Base-by-base conservation (phyloP, 129 eudicot genomes). In the Artemisia tridentata region DNA sequence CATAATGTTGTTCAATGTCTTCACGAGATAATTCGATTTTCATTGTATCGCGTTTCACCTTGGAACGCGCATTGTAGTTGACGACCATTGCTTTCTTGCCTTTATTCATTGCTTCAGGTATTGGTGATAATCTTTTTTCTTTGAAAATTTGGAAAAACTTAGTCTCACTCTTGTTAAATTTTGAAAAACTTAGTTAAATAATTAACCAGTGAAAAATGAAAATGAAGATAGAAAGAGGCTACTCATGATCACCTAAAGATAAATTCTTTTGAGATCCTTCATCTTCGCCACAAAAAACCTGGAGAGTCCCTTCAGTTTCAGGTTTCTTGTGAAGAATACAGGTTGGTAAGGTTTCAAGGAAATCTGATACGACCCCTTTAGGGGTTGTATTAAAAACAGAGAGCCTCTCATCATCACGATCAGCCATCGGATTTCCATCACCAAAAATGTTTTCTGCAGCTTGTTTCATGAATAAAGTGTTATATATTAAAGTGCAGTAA, bases 341-440 rank as follows among this genome's bases (percentile, higher is more conserved):
- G 53, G 69, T 43, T 14, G 69, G 69, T 3, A 17, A 64, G 13
- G 69, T n/a, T 64, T 17, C 25, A 64, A 64, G 69, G 34, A 29
- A 29, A 29, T 27, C 6, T 3, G 6, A 29, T 29, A 27, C 31
- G 5, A 3, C 5, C 5, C 6, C 6, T 3, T 3, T 0, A 23
- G 2, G 25, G 25, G 25, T 23, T 2, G 2, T 23, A 23, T 23
- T 2, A 50, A 63, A 63, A 29, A 0, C 38, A 29, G 54, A 11
- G 16, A 12, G 54, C 54, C 13, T 4, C 54, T 11, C n/a, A 12
- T 49, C 54, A 49, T 49, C 54, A 12, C 1, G 3, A 8, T 12
- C 53, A 48, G 53, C 53, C 53, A 14, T 29, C 38, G 6, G 38
- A 29, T 29, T 4, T 29, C 38, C 38, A 4, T 29, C 7, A 34